phyloP scores from a whole-genome alignment of 2,329 filamentous ascomycete species.

The Monascus ruber region DNA sequence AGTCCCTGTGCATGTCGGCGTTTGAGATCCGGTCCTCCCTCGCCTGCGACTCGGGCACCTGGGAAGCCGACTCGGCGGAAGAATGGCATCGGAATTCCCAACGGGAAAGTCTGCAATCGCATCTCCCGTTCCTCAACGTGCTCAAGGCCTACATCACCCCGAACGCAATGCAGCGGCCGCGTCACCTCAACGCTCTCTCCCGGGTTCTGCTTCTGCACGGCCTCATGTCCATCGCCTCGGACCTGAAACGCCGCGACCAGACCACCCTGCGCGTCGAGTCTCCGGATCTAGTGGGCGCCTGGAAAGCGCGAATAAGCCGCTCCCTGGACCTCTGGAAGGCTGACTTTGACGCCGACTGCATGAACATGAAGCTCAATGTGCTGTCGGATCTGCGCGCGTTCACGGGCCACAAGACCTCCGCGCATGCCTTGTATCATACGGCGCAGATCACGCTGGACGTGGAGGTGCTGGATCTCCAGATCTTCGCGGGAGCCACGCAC shows the following conservation, averaged over 20 bases:
- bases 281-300: slow-evolving; percentile 31
- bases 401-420: slow-evolving; percentile 38
- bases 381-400: slow-evolving; percentile 31
- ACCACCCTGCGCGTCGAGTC: slow-evolving; percentile 42
- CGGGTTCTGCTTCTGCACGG: slow-evolving; percentile 48
- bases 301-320: slow-evolving; percentile 40
- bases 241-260: slow-evolving; percentile 51
- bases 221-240: slow-evolving; percentile 52
- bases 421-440: slow-evolving; percentile 47
- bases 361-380: slow-evolving; percentile 23
- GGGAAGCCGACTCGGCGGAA: slow-evolving; percentile 46
- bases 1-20: slow-evolving; percentile 55
- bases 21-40: slow-evolving; percentile 49
- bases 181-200: slow-evolving; percentile 40
- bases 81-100: slow-evolving; percentile 38
- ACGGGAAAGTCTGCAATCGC: slow-evolving; percentile 15
- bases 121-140: slow-evolving; percentile 38
- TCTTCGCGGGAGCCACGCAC: slow-evolving; percentile 48
- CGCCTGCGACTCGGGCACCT: slow-evolving; percentile 44
- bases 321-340: slow-evolving; percentile 49
- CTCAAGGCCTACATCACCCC: slow-evolving; percentile 48
- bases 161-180: slow-evolving; percentile 21
- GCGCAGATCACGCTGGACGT: slow-evolving; percentile 47
- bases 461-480: slow-evolving; percentile 51
- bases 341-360: slow-evolving; percentile 45